Conservation (phyloP, 768 basidiomycete genomes). For the Tubosaeta sp. region DNA sequence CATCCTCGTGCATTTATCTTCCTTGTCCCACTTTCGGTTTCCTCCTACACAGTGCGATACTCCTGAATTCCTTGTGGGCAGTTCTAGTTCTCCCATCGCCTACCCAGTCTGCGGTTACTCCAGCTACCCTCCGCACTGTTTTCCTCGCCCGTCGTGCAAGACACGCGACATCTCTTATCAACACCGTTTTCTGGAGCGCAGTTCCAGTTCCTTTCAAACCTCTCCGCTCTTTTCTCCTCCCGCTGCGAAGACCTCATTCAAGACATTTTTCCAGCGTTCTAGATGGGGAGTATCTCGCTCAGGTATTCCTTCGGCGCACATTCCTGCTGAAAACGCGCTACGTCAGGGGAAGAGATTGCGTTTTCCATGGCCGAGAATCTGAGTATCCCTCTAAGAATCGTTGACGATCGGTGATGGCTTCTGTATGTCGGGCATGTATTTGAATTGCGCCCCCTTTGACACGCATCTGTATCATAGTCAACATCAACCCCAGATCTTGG, state of each 20-base stretch:
- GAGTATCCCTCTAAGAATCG: constrained; percentile 9
- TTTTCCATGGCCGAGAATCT: constrained; percentile 30
- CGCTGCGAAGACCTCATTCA: constrained; percentile 19
- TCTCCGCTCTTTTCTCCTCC: constrained; percentile 15
- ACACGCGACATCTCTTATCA: constrained; percentile 8
- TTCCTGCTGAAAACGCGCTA: constrained; percentile 18
- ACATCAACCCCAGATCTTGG: neutral
- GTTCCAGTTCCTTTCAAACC: constrained; percentile 17
- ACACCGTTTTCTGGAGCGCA: constrained; percentile 9
- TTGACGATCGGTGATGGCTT: constrained; percentile 3
- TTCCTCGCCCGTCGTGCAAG: neutral
- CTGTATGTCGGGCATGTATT: constrained; percentile 24
- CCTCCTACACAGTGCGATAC: constrained; percentile 13
- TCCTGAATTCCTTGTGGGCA: constrained; percentile 31
- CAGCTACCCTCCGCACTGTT: constrained; percentile 19
- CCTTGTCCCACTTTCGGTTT: neutral
- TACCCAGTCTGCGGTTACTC: constrained; percentile 29
- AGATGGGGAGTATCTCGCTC: constrained; percentile 16
- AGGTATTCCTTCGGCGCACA: constrained; percentile 13
- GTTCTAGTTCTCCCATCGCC: constrained; percentile 28
- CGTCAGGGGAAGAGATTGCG: constrained; percentile 28
- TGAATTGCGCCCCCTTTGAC: constrained; percentile 10
- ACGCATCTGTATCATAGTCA: constrained; percentile 8
- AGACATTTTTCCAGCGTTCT: constrained; percentile 26
- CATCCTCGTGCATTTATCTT: neutral